Evolutionary conservation across 169 alveolate genomes (phyloP), one percentile per base, ranked within the genome.

Genomic region (Cryptosporidium andersoni): DNA sequence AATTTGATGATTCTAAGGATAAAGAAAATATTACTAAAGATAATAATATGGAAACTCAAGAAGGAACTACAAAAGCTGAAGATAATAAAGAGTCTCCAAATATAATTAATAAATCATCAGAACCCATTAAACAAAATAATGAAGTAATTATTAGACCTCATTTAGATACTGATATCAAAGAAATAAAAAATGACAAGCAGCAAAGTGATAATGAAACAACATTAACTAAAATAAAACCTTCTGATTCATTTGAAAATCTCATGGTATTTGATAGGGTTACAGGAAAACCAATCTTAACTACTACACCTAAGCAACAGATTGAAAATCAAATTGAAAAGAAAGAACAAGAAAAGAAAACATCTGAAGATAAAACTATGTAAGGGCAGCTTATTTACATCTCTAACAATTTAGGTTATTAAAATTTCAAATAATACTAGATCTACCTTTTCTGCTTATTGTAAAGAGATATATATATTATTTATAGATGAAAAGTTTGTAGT

Each of bases 181-280:
- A n/a, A 12, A 64, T 43, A 40, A 25, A 42, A 42, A 2, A 8
- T 7, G 55, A 40, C 4, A n/a, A 8, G 4, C 11, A 4, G 14
- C 40, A 64, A 1, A 42, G 16, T 12, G 25, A 7, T 36, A 4
- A 11, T 16, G 43, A 42, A 45, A 60, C 34, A 45, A 16, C 37
- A 39, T 42, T 3, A 42, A 60, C 11, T 16, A 60, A n/a, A 2
- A 34, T 60, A 45, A 3, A 55, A 2, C 45, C 34, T 34, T 45
- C 80, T 34, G 43, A 43, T 34, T 47, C 7, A 14, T 5, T 0
- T 25, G 42, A 14, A 16, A 55, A 53, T 43, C 55, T 58, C 1
- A 42, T 74, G 16, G 8, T 74, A 5, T 58, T 74, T 37, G 68
- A 74, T 62, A 55, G 85, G n/a, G 85, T 74, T 11, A 74, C 85